Conservation (phyloP, 495 filamentous ascomycete genomes). For the Tuber magnatum region DNA sequence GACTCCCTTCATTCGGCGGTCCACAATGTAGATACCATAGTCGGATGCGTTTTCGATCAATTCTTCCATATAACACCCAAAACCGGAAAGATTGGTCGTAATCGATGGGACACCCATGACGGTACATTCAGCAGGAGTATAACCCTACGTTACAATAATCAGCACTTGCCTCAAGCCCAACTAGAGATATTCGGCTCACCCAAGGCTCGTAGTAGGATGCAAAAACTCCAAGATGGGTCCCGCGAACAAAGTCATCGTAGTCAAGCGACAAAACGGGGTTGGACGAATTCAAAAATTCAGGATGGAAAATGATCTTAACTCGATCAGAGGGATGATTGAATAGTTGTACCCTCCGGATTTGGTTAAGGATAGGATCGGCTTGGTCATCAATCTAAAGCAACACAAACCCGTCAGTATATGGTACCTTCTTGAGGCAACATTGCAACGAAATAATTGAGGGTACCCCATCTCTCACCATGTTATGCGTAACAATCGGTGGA, state of each 20-base stretch:
- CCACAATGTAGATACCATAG: slow-evolving; percentile 98
- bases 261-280: slow-evolving; percentile 93
- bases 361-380: slow-evolving; percentile 92
- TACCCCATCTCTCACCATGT: slow-evolving; percentile 56
- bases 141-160: slow-evolving; percentile 50
- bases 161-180: neutral
- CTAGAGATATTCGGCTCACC: slow-evolving; percentile 40
- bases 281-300: slow-evolving; percentile 90
- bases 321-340: slow-evolving; percentile 94
- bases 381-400: slow-evolving; percentile 58
- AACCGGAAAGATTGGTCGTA: slow-evolving; percentile 94
- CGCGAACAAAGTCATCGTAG: slow-evolving; percentile 97
- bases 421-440: slow-evolving; percentile 2
- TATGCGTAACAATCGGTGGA: slow-evolving; percentile 97
- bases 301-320: slow-evolving; percentile 96
- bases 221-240: slow-evolving; percentile 92
- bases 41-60: slow-evolving; percentile 95
- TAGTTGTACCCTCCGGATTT: slow-evolving; percentile 88
- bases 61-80: slow-evolving; percentile 99
- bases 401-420: slow-evolving; percentile 1
- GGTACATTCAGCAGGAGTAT: slow-evolving; percentile 95
- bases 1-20: slow-evolving; percentile 88
- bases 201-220: slow-evolving; percentile 98
- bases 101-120: slow-evolving; percentile 99
- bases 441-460: slow-evolving; percentile 9